Conservation (phyloP, 305 asterid species). For the Fraxinus velutina region DNA sequence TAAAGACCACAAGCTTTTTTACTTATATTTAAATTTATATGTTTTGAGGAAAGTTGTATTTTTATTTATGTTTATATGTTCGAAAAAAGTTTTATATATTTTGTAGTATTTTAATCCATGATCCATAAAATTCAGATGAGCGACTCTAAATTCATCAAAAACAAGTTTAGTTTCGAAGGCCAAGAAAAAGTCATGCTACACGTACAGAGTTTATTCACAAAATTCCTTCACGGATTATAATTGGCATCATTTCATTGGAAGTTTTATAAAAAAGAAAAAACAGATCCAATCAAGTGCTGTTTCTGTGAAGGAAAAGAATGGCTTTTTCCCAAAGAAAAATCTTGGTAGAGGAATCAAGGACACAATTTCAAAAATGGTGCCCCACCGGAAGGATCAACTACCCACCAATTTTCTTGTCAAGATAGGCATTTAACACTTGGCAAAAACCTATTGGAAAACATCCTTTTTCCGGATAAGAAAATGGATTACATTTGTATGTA, state of each 20-base stretch:
- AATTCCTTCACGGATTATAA: no score
- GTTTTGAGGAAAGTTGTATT: neutral
- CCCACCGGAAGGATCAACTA: neutral
- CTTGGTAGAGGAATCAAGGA: neutral
- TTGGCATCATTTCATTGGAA: no score
- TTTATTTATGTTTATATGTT: no score
- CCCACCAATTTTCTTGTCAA: conserved; percentile 29
- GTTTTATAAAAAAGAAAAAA: no score
- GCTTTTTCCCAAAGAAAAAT: neutral
- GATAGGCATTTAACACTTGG: conserved; percentile 42
- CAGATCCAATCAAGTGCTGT: no score
- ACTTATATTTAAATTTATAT: neutral
- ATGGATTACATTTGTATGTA: conserved; percentile 32
- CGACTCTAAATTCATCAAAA: neutral
- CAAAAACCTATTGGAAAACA: conserved; percentile 37
- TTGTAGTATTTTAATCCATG: neutral
- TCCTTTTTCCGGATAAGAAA: conserved; percentile 42
- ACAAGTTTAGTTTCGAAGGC: neutral
- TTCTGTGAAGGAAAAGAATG: no score
- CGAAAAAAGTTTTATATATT: neutral
- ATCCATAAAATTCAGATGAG: neutral
- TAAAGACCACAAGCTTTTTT: neutral
- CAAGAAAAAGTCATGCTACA: neutral
- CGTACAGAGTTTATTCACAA: no score
- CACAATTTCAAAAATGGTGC: neutral